Conservation (phyloP, 352 stramenopile genomes). For the Globisporangium takayamanum region DNA sequence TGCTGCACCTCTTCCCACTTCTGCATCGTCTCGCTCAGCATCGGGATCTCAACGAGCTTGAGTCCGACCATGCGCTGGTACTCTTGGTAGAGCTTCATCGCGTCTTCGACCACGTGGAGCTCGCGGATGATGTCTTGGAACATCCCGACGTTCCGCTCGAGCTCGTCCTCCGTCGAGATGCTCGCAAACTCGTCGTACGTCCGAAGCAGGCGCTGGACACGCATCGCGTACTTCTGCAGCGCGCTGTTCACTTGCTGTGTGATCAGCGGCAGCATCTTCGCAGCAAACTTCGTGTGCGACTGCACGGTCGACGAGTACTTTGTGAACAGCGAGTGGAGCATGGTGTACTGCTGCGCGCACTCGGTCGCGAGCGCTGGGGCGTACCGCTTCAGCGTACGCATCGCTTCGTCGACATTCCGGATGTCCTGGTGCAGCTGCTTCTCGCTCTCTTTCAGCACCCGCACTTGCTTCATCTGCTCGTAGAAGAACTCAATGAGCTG, state of each 20-base stretch:
- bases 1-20: constrained; percentile 57
- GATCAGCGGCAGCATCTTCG: constrained; percentile 60
- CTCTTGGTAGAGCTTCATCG: constrained; percentile 52
- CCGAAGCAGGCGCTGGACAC: constrained; percentile 42
- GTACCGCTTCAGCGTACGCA: constrained; percentile 39
- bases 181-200: constrained; percentile 43
- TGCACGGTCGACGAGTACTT: constrained; percentile 46
- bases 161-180: constrained; percentile 48
- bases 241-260: constrained; percentile 57
- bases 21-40: constrained; percentile 30
- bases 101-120: constrained; percentile 39
- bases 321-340: constrained; percentile 35
- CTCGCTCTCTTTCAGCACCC: constrained; percentile 41
- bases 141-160: constrained; percentile 38
- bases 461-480: constrained; percentile 57
- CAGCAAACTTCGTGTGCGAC: constrained; percentile 52
- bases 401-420: constrained; percentile 59
- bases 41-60: constrained; percentile 48
- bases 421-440: constrained; percentile 62
- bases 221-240: constrained; percentile 42
- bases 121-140: constrained; percentile 53
- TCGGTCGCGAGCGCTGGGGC: constrained; percentile 28
- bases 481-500: constrained; percentile 70
- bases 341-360: constrained; percentile 29
- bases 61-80: constrained; percentile 68